Evolutionary conservation across 139 green algal genomes (phyloP), one percentile per base, ranked within the genome.

Genomic region (Closterium sp.): DNA sequence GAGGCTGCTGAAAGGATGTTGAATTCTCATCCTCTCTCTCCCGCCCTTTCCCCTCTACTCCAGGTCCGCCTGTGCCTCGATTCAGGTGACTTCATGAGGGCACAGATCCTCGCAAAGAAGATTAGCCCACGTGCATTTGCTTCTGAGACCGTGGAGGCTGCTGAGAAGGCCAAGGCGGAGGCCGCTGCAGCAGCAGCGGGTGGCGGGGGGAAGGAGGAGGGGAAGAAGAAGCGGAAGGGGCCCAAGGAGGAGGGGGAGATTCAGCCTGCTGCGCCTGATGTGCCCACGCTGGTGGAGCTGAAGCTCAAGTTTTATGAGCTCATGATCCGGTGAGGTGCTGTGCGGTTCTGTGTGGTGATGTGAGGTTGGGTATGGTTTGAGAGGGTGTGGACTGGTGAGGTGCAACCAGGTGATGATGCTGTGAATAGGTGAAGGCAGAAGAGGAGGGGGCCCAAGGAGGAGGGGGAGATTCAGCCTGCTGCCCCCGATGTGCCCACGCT

Each of bases 291-390:
- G 50, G 92, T 96, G 31, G 97, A 97, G 92, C 96, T 99, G 62
- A 99, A 99, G 96, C 93, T 98, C 29, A 93, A 90, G n/a, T 99
- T 98, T 95, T 99, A 99, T 95, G 62, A 96, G 85, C 96, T 97
- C 70, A 97, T 99, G 95, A 97, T 99, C 89, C 32, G 32, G 32
- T 38, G 32, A 38, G 32, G 32, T 38, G 32, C 32, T 38, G 32
- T 38, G 32, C 32, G 32, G 32, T 38, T 2, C 32, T 38, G 32
- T 38, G 32, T 7, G 32, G 32, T 38, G 2, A 2, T 38, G 32
- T 38, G 38, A 9, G 38, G 38, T 9, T 45, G 38, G 2, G 38
- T 45, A 45, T 45, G n/a, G 38, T 45, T 45, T 45, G 38, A 45
- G 38, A 45, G 38, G 9, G 10, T 45, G 38, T 73, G 50, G 50